Base-by-base conservation (phyloP, 1,284 basidiomycete species). In the Butyriboletus appendiculatus region DNA sequence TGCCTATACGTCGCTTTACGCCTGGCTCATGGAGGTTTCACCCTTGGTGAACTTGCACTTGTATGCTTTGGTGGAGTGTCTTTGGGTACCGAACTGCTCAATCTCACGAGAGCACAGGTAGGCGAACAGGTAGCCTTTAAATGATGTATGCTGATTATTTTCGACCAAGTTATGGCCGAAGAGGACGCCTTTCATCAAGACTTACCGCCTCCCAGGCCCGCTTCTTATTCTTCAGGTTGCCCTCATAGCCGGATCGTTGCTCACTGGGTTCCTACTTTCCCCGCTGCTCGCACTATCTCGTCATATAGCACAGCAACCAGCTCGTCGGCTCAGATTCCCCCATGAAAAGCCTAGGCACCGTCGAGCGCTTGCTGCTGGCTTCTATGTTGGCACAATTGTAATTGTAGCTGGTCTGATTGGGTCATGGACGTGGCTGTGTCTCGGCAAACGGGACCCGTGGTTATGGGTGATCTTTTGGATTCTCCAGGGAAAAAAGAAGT, bases 241-340 rank as follows among this genome's bases (percentile, higher is more conserved):
- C 0, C 81, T 99, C 35, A 90, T 99, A 45, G 92, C 92, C 10
- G 97, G 97, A 26, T 91, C 94, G 0, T 85, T 99, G 55, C 78
- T 98, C 24, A 88, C 89, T 15, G 97, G 97, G 6, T 94, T 98
- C 72, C 76, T 98, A 12, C 84, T 99, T n/a, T 94, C 94, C 0
- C 97, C 97, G 0, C 79, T 99, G 11, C 88, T 99, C 16, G 90
- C 95, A 51, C 82, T 98, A 16, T 97, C 95, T 15, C 85, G 97
- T 1, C 88, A 95, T 67, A 90, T 97, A 56, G 96, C 96, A 0
- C 94, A 94, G 64, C 85, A 88, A 35, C 97, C 97, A 1, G 86
- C 90, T 8, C 92, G 94, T 64, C 88, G 96, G 5, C 82, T 98
- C 20, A 86, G 88, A 39, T 93, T 90, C 73, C 96, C 95, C 0